A percentile compares a stretch with the other conserved stretches of the same genome.
Conservation (phyloP, 768 basidiomycete genomes). For the Serendipita sp. region DNA sequence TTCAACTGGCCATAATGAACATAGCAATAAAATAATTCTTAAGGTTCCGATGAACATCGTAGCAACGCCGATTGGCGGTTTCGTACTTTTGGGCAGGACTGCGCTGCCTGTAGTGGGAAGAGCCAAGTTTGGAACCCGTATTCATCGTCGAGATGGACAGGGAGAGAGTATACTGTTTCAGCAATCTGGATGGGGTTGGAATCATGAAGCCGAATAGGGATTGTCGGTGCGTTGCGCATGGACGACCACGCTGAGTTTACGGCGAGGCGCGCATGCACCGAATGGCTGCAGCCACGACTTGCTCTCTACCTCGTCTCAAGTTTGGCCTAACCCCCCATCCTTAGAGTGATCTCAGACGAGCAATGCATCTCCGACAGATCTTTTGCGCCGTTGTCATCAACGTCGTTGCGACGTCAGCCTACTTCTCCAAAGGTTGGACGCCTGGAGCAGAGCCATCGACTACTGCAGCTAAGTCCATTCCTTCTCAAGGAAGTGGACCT, state of each 20-base stretch:
- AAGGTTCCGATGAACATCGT: neutral
- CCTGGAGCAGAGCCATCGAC: slow-evolving; percentile 45
- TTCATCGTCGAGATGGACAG: no score
- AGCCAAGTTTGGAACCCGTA: no score
- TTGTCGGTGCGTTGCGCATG: neutral
- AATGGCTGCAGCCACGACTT: neutral
- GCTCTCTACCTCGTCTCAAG: neutral
- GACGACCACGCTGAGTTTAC: neutral
- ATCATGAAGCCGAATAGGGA: no score
- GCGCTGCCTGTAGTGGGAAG: no score
- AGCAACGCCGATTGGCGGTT: neutral
- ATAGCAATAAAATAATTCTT: slow-evolving; percentile 1
- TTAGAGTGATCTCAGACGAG: slow-evolving; percentile 13
- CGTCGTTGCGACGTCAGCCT: slow-evolving; percentile 30
- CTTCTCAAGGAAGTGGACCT: slow-evolving; percentile 12
- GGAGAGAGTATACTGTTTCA: no score
- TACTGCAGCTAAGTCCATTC: slow-evolving; percentile 10
- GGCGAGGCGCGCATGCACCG: no score
- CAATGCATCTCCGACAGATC: slow-evolving; percentile 36
- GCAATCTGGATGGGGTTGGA: no score
- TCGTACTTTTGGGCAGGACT: no score
- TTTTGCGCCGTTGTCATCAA: slow-evolving; percentile 21
- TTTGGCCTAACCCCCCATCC: neutral
- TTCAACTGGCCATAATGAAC: neutral
- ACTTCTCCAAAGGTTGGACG: slow-evolving; percentile 68